Conservation (phyloP, 345 rosid genomes). For the Moringa oleifera region DNA sequence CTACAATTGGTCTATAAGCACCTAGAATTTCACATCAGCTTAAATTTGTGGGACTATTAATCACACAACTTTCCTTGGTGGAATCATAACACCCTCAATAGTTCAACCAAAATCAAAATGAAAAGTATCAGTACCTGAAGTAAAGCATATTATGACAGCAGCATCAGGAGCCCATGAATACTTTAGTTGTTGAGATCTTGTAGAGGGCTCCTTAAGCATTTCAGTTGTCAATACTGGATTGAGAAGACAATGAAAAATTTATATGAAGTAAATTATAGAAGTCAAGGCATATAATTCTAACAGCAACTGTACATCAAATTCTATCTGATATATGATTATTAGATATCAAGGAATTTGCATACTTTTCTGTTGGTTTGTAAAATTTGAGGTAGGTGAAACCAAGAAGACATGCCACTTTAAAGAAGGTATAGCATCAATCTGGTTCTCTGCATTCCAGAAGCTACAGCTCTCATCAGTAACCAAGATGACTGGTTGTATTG, state of each 20-base stretch:
- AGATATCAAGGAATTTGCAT: slow-evolving; percentile 15
- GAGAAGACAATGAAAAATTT: slow-evolving; percentile 14
- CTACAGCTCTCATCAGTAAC: slow-evolving; percentile 59
- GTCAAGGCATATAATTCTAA: neutral
- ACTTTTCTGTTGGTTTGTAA: slow-evolving; percentile 24
- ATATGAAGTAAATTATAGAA: neutral
- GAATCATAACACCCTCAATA: too few relatives aligned
- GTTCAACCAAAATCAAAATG: too few relatives aligned
- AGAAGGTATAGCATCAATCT: slow-evolving; percentile 35
- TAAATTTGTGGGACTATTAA: too few relatives aligned
- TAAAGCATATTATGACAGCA: slow-evolving; percentile 75
- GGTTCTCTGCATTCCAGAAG: slow-evolving; percentile 37
- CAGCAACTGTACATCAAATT: neutral
- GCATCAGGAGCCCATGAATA: slow-evolving; percentile 67
- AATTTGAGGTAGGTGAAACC: slow-evolving; percentile 29
- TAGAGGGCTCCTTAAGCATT: slow-evolving; percentile 22
- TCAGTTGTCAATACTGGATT: slow-evolving; percentile 42
- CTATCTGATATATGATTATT: neutral
- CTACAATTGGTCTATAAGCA: too few relatives aligned
- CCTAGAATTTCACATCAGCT: too few relatives aligned
- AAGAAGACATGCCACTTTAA: slow-evolving; percentile 60
- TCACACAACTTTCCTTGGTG: too few relatives aligned
- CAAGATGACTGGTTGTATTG: slow-evolving; percentile 52
- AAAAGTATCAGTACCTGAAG: slow-evolving; percentile 45
- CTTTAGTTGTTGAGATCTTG: slow-evolving; percentile 16